A percentile compares a stretch with the other conserved stretches of the same genome.
Conservation (phyloP, 2,329 filamentous ascomycete species). For the Rhynchosporium secalis region DNA sequence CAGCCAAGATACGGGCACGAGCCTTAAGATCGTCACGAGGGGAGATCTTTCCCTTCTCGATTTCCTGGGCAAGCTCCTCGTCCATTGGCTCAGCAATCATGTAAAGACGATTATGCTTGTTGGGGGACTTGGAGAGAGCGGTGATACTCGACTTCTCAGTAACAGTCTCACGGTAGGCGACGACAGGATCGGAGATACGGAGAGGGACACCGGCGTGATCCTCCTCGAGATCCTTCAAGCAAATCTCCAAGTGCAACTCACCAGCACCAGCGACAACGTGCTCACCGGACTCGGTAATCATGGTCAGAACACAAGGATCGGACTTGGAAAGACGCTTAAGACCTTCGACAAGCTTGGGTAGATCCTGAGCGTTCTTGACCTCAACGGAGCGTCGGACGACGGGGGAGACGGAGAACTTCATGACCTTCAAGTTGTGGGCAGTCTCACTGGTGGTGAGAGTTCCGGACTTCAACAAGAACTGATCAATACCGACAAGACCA, state of each 20-base stretch:
- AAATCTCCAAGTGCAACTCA: constrained; percentile 99
- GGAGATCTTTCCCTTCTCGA: constrained; percentile 87
- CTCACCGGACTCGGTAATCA: constrained; percentile 90
- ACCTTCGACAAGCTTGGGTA: constrained; percentile 99
- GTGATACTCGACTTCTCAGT: constrained; percentile 82
- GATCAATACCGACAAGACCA: constrained; percentile 97
- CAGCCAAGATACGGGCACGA: constrained; percentile 91
- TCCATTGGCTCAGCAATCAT: constrained; percentile 86
- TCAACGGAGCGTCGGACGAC: constrained; percentile 98
- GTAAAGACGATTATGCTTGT: constrained; percentile 99
- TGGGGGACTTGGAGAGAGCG: constrained; percentile 98
- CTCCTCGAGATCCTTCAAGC: constrained; percentile 99
- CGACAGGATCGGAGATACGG: constrained; percentile 96
- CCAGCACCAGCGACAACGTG: constrained; percentile 98
- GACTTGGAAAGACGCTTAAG: constrained; percentile 99
- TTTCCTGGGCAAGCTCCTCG: constrained; percentile 88
- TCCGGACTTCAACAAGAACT: constrained; percentile 99
- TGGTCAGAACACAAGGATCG: constrained; percentile 94
- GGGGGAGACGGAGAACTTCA: constrained; percentile 99
- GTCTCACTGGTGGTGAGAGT: constrained; percentile 96
- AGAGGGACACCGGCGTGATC: constrained; percentile 99
- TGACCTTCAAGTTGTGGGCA: constrained; percentile 99
- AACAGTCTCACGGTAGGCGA: constrained; percentile 98
- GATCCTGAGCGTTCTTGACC: constrained; percentile 99
- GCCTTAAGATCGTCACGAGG: constrained; percentile 99